Conservation (phyloP, 164 flowering plant genomes). For the Vitis cinerea region DNA sequence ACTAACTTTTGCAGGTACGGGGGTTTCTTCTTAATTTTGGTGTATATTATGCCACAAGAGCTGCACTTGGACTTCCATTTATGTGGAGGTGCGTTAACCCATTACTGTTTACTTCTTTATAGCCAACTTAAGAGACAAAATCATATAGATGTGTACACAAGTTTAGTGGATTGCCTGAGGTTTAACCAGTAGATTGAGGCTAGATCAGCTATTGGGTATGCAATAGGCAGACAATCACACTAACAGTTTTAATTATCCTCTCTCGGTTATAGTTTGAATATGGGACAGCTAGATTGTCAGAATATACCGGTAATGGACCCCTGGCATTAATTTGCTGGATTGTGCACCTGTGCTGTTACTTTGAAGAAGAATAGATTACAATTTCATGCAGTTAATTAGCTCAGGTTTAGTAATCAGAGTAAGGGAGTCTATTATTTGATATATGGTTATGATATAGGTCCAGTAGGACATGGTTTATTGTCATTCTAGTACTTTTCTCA, state of each 20-base stretch:
- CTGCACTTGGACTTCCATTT: conserved; percentile 87
- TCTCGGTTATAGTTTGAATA: background rate
- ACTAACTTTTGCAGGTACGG: conserved; percentile 66
- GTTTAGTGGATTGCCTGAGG: background rate
- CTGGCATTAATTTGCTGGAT: too few relatives aligned
- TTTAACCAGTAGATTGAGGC: background rate
- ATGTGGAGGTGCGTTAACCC: conserved; percentile 77
- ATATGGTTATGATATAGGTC: background rate
- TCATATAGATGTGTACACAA: background rate
- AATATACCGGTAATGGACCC: too few relatives aligned
- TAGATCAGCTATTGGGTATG: background rate
- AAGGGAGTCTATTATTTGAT: background rate
- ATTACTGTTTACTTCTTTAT: background rate
- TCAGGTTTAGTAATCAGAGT: background rate
- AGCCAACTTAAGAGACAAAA: background rate
- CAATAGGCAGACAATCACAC: background rate
- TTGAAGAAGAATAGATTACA: too few relatives aligned
- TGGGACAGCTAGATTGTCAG: background rate
- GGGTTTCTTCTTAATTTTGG: conserved; percentile 99
- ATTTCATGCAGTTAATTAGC: too few relatives aligned
- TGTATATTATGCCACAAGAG: conserved; percentile 93
- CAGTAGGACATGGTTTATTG: background rate
- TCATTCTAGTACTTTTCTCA: background rate
- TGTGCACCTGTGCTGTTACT: too few relatives aligned
- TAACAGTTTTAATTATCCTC: background rate